These are phyloP conservation scores for Spathaspora sp. DNA, from an alignment of 805 yeast species.

Conservation along the genomic window DNA sequence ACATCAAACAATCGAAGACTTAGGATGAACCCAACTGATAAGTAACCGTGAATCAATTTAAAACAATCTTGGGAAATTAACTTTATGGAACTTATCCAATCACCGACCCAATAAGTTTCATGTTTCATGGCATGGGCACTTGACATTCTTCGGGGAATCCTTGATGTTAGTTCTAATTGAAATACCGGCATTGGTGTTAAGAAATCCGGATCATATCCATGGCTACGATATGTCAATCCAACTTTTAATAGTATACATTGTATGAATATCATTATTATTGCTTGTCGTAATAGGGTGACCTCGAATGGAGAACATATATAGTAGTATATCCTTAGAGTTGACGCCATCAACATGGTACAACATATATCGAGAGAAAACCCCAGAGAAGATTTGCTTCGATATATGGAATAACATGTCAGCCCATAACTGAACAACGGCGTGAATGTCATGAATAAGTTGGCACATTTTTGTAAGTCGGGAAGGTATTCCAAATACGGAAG, in stretches of 20 bases:
- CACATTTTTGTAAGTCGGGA: conserved; percentile 40
- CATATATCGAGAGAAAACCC: conserved; percentile 93
- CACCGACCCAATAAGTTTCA: conserved; percentile 11
- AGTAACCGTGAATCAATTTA: conserved; percentile 2
- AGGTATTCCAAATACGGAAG: conserved; percentile 10
- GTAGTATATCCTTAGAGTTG: conserved; percentile 69
- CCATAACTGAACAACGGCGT: conserved; percentile 89
- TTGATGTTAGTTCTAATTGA: conserved; percentile 22
- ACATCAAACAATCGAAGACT: conserved; percentile 66
- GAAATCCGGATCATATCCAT: conserved; percentile 29
- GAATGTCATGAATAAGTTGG: conserved; percentile 65
- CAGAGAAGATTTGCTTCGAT: conserved; percentile 56
- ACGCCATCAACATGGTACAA: conserved; percentile 82
- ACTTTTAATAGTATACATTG: conserved; percentile 63
- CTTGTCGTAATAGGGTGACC: conserved; percentile 70
- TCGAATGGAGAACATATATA: conserved; percentile 81
- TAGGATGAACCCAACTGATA: conserved; percentile 13
- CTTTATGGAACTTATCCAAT: neutral
- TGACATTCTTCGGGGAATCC: conserved; percentile 16
- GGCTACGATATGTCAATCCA: conserved; percentile 55
- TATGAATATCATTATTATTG: conserved; percentile 79
- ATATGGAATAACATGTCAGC: conserved; percentile 69
- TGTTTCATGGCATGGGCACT: conserved; percentile 12
- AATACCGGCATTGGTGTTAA: conserved; percentile 27
- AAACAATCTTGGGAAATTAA: conserved; percentile 1